Evolutionary conservation across 73 alveolate species (phyloP).

Genomic region (Tetrahymena malaccensis): DNA sequence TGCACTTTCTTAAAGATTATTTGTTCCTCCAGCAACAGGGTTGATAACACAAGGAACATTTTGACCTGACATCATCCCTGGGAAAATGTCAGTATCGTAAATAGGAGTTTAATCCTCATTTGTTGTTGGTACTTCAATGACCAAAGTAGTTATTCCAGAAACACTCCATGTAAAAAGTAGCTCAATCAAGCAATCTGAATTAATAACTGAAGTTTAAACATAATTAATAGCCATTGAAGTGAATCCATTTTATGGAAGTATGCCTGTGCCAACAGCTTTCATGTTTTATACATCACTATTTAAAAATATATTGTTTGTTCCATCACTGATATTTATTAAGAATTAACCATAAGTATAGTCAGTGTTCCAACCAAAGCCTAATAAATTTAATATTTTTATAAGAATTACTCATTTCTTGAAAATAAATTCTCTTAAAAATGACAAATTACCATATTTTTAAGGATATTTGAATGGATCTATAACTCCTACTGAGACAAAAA

Average conservation of each 20-base stretch:
- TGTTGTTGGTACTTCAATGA: background rate
- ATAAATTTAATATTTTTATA: background rate
- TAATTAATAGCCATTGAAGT: background rate
- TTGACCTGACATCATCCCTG: background rate
- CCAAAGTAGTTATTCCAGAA: background rate
- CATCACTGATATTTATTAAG: background rate
- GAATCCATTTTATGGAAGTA: background rate
- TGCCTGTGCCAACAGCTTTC: background rate
- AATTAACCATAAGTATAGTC: background rate
- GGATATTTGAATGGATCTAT: background rate
- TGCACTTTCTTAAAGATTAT: background rate
- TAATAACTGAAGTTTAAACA: background rate
- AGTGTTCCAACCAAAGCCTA: background rate
- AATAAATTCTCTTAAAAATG: background rate
- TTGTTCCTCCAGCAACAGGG: background rate
- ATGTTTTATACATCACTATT: background rate
- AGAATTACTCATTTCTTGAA: background rate
- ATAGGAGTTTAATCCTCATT: background rate
- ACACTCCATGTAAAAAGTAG: background rate
- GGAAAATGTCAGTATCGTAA: background rate
- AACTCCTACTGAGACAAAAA: background rate
- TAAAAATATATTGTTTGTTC: background rate
- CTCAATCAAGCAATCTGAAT: background rate
- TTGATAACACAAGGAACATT: background rate
- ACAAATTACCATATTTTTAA: background rate